Base-by-base conservation (phyloP, 2,329 filamentous ascomycete genomes). In the Alternaria sp. region DNA sequence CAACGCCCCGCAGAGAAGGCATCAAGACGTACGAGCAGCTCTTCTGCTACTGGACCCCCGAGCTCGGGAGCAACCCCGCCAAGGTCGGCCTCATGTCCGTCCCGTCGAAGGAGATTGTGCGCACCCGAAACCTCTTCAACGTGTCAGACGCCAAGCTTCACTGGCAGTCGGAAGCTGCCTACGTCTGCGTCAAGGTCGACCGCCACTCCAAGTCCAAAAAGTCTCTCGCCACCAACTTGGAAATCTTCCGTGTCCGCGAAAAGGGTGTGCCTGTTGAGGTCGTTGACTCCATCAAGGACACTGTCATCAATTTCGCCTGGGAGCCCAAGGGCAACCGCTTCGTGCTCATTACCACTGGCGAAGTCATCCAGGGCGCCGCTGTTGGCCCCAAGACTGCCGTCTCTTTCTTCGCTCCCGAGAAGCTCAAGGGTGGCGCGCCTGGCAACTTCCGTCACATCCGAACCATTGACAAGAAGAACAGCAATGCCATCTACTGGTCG, bases 201-300 rank as follows among this genome's bases (percentile, higher is more conserved):
- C 89, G 96, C 70, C 96, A 99, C 86, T 97, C 93, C 81, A 99
- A 99, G 84, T 97, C 94, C 61, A 98, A 98, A 87, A 99, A 98
- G 84, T 97, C 93, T 3, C 89, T 97, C 75, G 95, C 94, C 65
- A 99, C 96, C 30, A 98, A 97, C 72, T 88, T 99, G 36, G 96
- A 99, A 81, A 98, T 99, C 78, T 99, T 99, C 91, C 93, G 96
- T 65, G 89, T 99, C 73, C 90, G 89, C 80, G 96, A 99, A 82
- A 99, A 99, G 88, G 95, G 96, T 71, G 96, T 99, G 3, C 96
- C 96, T 1, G 95, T 99, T 58, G 96, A 99, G 82, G 96, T 98
- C 60, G 93, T 99, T 55, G 96, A 99, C 82, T 93, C 91, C 57
- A 92, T 99, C 83, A 98, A 98, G 84, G 96, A 98, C 77, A 97